These are phyloP conservation scores for Staphylotrichum longicolle DNA, from an alignment of 495 filamentous ascomycete genomes.

Conservation along the genomic window DNA sequence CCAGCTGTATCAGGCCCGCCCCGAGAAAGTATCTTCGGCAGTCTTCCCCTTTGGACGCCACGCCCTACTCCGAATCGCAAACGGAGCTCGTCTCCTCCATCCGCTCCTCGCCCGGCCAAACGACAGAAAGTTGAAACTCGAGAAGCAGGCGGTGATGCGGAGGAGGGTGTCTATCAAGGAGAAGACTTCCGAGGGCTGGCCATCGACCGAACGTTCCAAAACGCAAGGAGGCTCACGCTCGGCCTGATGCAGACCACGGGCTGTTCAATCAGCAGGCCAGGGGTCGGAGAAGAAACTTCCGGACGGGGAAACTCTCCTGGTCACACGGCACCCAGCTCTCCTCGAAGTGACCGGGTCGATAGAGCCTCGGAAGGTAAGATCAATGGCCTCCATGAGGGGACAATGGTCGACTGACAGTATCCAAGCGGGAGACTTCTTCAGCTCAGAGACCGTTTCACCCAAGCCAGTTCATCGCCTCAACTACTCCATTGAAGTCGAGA, in stretches of 20 bases:
- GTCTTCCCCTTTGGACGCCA: slow-evolving; percentile 20
- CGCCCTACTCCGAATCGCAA: slow-evolving; percentile 20
- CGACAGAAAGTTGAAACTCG: not conserved
- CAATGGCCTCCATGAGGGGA: not conserved
- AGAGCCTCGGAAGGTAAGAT: not conserved
- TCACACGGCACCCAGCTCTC: not conserved
- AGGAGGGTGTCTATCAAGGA: slow-evolving; percentile 11
- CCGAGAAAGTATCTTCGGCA: not conserved
- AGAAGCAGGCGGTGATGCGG: not conserved
- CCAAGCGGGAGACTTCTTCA: not conserved
- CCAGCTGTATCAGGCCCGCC: not conserved
- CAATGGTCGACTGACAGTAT: not conserved
- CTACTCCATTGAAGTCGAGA: slow-evolving; percentile 25
- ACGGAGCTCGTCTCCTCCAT: slow-evolving; percentile 17
- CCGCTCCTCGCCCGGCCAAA: slow-evolving; percentile 19
- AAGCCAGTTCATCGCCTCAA: not conserved
- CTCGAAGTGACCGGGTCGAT: not conserved
- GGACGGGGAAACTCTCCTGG: not conserved
- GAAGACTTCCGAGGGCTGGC: not conserved
- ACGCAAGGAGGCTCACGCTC: slow-evolving; percentile 7
- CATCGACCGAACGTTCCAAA: not conserved
- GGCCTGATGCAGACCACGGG: not conserved
- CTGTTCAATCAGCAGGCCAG: not conserved
- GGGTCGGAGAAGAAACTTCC: not conserved
- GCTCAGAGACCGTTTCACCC: not conserved